These are phyloP conservation scores for Cymbidium sinense DNA, from an alignment of 106 monocot genomes.

Conservation along the genomic window DNA sequence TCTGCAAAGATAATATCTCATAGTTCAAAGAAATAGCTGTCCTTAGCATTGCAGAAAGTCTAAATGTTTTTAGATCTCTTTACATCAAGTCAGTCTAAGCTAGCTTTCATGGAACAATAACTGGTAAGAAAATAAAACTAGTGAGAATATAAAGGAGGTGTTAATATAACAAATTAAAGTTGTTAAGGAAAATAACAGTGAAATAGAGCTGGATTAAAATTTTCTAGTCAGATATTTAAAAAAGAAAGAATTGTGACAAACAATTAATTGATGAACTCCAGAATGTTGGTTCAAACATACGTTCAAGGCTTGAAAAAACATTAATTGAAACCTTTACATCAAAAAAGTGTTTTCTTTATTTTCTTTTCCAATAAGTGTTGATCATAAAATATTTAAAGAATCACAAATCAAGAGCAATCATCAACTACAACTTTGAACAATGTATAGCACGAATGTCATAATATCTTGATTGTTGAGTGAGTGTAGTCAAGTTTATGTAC, in stretches of 20 bases:
- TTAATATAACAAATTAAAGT: background rate
- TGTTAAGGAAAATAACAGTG: background rate
- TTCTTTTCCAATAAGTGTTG: background rate
- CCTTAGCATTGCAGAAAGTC: background rate
- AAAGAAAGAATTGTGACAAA: background rate
- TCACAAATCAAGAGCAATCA: no score
- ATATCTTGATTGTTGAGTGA: background rate
- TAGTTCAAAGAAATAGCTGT: constrained; percentile 8
- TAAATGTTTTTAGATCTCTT: background rate
- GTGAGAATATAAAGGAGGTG: background rate
- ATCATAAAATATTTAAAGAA: background rate
- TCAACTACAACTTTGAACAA: background rate
- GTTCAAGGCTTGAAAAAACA: background rate
- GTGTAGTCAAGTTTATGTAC: background rate
- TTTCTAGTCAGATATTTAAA: background rate
- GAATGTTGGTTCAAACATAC: background rate
- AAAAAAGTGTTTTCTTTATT: background rate
- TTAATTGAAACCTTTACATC: background rate
- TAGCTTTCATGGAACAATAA: background rate
- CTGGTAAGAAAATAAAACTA: background rate
- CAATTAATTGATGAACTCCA: background rate
- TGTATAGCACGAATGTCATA: background rate
- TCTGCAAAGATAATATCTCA: constrained; percentile 33
- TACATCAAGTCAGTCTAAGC: background rate
- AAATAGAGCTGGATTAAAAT: background rate